phyloP scores from a whole-genome alignment of 306 rosid species.

The Acacia crassicarpa region DNA sequence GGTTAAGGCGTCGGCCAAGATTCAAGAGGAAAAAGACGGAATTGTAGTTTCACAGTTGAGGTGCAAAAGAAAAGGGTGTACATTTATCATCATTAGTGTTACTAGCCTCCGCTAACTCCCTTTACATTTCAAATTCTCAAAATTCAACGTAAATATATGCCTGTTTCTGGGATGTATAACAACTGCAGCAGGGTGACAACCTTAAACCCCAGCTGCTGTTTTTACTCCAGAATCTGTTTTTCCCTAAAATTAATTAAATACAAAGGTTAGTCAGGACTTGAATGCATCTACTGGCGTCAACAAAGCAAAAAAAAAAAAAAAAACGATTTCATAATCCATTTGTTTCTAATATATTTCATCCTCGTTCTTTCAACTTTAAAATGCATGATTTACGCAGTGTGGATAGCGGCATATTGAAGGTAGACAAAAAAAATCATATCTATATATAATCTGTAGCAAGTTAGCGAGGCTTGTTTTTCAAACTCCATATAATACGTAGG shows the following conservation, averaged over 20 bases:
- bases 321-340: not conserved
- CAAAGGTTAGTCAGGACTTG: conserved; percentile 17
- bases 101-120: not conserved
- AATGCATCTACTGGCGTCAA: not conserved
- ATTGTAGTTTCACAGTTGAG: too few relatives aligned
- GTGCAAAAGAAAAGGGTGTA: too few relatives aligned
- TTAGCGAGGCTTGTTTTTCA: not conserved
- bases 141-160: not conserved
- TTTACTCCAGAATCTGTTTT: conserved; percentile 58
- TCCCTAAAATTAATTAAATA: conserved; percentile 51
- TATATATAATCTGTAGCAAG: not conserved
- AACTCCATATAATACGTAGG: not conserved
- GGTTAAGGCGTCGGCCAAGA: too few relatives aligned
- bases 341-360: not conserved
- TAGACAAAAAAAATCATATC: not conserved
- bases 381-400: not conserved
- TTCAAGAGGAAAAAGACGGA: too few relatives aligned
- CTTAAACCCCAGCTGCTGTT: conserved; percentile 62
- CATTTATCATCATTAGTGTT: too few relatives aligned
- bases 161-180: conserved; percentile 1
- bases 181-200: conserved; percentile 13
- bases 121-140: not conserved
- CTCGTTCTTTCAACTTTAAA: not conserved
- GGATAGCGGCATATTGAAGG: not conserved
- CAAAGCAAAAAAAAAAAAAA: not conserved